Conservation (phyloP, 306 rosid species). For the Medicago arabica region DNA sequence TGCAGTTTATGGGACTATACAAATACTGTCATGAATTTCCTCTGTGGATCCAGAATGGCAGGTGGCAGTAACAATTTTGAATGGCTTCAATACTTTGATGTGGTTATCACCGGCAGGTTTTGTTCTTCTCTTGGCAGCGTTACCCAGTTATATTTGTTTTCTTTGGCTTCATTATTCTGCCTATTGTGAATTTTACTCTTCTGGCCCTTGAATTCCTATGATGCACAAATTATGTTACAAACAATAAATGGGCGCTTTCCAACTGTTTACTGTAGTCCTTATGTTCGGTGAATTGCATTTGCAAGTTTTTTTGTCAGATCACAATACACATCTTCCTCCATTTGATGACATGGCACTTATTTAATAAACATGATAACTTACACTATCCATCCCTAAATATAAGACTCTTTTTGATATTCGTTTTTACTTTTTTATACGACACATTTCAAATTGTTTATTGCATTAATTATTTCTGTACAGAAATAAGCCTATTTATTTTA, state of each 20-base stretch:
- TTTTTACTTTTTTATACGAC: background rate
- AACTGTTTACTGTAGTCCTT: constrained; percentile 15
- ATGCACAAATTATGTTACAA: constrained; percentile 19
- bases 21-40: constrained; percentile 92
- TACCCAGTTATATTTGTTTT: constrained; percentile 28
- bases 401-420: background rate
- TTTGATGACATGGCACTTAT: constrained; percentile 34
- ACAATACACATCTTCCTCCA: constrained; percentile 8
- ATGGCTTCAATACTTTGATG: constrained; percentile 94
- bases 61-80: constrained; percentile 62
- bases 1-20: constrained; percentile 99
- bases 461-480: background rate
- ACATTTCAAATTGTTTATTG: background rate
- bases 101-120: constrained; percentile 96
- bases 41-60: constrained; percentile 58
- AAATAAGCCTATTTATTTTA: background rate
- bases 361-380: constrained; percentile 13
- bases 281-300: constrained; percentile 33
- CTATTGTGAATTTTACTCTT: constrained; percentile 16
- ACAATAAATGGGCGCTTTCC: background rate
- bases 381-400: background rate
- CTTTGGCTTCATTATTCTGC: constrained; percentile 36
- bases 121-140: constrained; percentile 35
- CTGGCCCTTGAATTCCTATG: constrained; percentile 22
- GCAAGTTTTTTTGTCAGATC: constrained; percentile 30